These are phyloP conservation scores for Musa itinerans DNA, from an alignment of 176 grass and related monocot species.

Conservation along the genomic window DNA sequence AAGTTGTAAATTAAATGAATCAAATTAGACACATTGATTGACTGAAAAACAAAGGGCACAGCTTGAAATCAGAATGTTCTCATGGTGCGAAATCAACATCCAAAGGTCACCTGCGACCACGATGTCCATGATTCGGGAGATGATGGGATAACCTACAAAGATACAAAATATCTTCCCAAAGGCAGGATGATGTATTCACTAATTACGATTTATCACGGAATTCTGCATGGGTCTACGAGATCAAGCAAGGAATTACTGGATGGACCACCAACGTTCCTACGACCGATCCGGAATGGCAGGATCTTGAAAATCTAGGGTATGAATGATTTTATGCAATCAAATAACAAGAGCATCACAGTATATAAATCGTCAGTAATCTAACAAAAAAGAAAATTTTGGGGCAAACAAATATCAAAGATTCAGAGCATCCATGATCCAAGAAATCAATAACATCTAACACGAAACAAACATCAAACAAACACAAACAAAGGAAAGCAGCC, in stretches of 20 bases:
- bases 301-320: no score
- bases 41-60: no score
- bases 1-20: no score
- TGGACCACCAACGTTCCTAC: no score
- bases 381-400: neutral
- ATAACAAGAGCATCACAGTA: neutral
- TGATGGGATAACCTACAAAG: neutral
- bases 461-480: neutral
- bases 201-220: no score
- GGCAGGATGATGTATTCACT: no score
- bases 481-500: neutral
- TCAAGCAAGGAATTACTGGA: no score
- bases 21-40: no score
- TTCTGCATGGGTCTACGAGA: no score
- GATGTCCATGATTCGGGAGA: neutral
- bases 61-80: no score
- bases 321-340: no score
- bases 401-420: neutral
- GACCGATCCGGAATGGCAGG: no score
- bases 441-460: neutral
- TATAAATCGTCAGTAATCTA: neutral
- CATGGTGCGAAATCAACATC: neutral
- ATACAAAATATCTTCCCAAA: neutral
- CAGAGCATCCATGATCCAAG: neutral
- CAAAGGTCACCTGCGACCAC: neutral